Evolutionary conservation across 1,284 basidiomycete genomes (phyloP).

Genomic region (Caloboletus inedulis): DNA sequence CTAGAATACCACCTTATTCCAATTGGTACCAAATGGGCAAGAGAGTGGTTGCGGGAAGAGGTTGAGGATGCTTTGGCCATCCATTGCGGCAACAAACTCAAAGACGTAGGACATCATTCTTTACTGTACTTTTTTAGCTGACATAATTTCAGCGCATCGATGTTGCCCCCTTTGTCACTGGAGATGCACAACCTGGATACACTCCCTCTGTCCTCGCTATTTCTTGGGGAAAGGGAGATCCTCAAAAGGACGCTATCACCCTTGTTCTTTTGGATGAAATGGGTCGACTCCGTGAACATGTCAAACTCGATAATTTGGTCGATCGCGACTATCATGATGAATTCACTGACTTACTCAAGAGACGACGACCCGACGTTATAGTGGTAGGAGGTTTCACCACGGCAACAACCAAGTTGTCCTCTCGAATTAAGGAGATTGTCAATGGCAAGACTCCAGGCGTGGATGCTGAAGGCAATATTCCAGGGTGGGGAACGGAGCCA

Average conservation of each 20-base stretch:
- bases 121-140: conserved; percentile 14
- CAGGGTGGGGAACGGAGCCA: conserved; percentile 35
- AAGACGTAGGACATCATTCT: conserved; percentile 53
- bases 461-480: conserved; percentile 27
- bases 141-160: conserved; percentile 55
- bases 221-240: conserved; percentile 94
- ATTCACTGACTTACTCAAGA: conserved; percentile 79
- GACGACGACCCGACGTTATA: conserved; percentile 84
- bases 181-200: conserved; percentile 65
- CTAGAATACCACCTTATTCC: conserved; percentile 82
- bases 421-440: conserved; percentile 59
- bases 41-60: conserved; percentile 88
- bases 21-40: conserved; percentile 80
- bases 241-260: conserved; percentile 85
- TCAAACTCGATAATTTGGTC: conserved; percentile 84
- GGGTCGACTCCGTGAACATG: conserved; percentile 85
- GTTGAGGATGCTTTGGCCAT: conserved; percentile 82
- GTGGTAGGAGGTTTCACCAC: conserved; percentile 88
- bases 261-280: conserved; percentile 85
- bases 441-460: conserved; percentile 23
- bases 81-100: conserved; percentile 65
- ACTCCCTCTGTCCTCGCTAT: conserved; percentile 86
- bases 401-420: conserved; percentile 72
- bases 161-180: conserved; percentile 69
- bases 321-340: conserved; percentile 66